phyloP scores from a whole-genome alignment of 2,329 filamentous ascomycete species.

The Exutisphaerella laricina region DNA sequence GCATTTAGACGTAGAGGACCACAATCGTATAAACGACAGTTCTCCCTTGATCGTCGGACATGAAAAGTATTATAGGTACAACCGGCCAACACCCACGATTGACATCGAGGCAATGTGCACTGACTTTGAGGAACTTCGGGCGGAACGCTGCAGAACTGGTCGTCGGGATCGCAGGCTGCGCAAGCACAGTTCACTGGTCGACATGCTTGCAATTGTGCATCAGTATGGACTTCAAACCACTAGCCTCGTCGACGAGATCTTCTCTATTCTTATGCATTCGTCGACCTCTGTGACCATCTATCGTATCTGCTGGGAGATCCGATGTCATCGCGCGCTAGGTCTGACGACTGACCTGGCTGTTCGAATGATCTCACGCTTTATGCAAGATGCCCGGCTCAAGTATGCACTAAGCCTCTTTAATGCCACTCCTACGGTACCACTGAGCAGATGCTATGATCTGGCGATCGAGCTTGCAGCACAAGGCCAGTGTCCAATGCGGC shows the following conservation, averaged over 20 bases:
- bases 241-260: conserved; percentile 4
- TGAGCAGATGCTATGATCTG: conserved; percentile 19
- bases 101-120: not conserved
- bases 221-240: conserved; percentile 6
- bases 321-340: conserved; percentile 4
- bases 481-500: not conserved
- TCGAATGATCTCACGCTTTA: conserved; percentile 19
- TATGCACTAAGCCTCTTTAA: conserved; percentile 22
- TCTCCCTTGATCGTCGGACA: not conserved
- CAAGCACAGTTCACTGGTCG: conserved; percentile 6
- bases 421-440: conserved; percentile 12
- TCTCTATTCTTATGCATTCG: conserved; percentile 9
- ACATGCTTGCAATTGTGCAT: conserved; percentile 8
- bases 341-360: conserved; percentile 12
- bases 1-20: not conserved
- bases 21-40: not conserved
- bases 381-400: conserved; percentile 1
- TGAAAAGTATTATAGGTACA: no score
- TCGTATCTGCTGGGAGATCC: not conserved
- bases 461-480: conserved; percentile 19
- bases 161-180: not conserved
- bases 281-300: not conserved
- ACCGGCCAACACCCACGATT: not conserved
- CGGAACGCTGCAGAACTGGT: no score
- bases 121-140: not conserved